Evolutionary conservation across 192 early-diverging fungal species (phyloP).

Genomic region (Obelidium mucronatum): DNA sequence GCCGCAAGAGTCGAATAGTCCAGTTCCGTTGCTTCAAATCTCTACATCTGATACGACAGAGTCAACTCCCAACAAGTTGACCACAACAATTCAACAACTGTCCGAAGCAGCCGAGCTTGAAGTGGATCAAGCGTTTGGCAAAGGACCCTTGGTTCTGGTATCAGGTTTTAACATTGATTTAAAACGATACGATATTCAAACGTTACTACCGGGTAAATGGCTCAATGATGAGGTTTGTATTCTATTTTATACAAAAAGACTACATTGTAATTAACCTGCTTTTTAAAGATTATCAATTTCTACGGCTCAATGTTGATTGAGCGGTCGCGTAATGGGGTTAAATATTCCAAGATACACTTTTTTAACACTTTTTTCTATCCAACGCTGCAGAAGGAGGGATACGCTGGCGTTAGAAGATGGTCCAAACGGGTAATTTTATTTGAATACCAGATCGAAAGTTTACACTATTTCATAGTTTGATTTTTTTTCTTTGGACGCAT

Average conservation of each 20-base stretch:
- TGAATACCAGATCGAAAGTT: neutral
- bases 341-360: conserved; percentile 73
- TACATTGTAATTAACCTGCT: no score
- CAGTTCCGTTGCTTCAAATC: no score
- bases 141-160: conserved; percentile 35
- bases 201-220: conserved; percentile 80
- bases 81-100: no score
- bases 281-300: conserved; percentile 92
- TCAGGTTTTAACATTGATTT: conserved; percentile 70
- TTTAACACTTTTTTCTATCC: conserved; percentile 95
- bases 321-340: conserved; percentile 48
- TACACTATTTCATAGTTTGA: conserved; percentile 53
- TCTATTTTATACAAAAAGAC: no score
- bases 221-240: conserved; percentile 98
- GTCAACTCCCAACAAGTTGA: no score
- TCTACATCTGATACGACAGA: no score
- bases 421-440: conserved; percentile 64
- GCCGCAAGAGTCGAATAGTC: no score
- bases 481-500: conserved; percentile 76
- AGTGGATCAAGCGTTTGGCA: conserved; percentile 5
- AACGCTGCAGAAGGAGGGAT: conserved; percentile 73
- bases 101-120: no score
- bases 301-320: conserved; percentile 82
- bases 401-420: conserved; percentile 79
- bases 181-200: conserved; percentile 68